Percentiles rank a stretch among this genome's conserved stretches.
Conservation (phyloP, 164 flowering plant genomes). For the Vitis vinifera region DNA sequence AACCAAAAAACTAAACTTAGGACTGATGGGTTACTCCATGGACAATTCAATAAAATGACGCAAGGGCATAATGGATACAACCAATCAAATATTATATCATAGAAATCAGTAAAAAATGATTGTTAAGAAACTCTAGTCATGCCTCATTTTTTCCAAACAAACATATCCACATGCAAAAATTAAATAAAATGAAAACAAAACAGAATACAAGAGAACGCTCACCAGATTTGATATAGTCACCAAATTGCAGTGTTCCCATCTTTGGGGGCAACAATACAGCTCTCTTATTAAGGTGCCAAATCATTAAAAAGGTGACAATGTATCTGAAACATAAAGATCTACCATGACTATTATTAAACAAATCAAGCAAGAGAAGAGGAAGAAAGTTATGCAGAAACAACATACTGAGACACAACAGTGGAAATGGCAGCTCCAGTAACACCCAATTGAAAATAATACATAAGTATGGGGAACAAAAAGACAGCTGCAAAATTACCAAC, state of each 20-base stretch:
- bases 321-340: constrained; percentile 52
- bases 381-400: constrained; percentile 16
- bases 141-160: too few species aligned
- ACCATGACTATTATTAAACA: constrained; percentile 1
- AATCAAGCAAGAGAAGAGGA: constrained; percentile 2
- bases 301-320: constrained; percentile 59
- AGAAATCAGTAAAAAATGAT: background rate
- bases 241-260: constrained; percentile 71
- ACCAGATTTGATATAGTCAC: constrained; percentile 86
- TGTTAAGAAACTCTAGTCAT: background rate
- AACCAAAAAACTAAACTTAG: too few species aligned
- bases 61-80: too few species aligned
- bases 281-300: constrained; percentile 71
- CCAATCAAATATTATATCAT: too few species aligned
- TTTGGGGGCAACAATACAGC: constrained; percentile 79
- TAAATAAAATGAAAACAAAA: background rate
- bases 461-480: constrained; percentile 71
- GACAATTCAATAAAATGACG: too few species aligned
- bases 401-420: constrained; percentile 90
- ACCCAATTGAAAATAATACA: constrained; percentile 61
- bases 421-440: constrained; percentile 90
- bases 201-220: constrained; percentile 18
- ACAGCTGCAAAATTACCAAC: constrained; percentile 72
- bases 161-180: background rate
- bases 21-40: too few species aligned